phyloP scores from a whole-genome alignment of 805 yeast genomes.

The Danielozyma ontarioensis region DNA sequence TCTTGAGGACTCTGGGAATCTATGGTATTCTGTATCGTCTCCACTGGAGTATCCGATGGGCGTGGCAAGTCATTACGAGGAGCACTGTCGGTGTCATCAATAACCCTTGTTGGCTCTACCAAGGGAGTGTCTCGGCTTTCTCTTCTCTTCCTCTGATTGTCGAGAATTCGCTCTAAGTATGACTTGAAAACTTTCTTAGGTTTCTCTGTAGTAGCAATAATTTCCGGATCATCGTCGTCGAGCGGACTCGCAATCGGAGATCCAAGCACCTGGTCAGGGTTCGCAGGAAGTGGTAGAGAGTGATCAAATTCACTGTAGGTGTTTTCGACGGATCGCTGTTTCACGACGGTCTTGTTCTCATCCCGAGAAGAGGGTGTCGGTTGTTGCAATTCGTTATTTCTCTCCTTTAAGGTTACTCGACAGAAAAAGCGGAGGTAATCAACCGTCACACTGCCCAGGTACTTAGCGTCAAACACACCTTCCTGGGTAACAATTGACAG shows the following conservation, averaged over 20 bases:
- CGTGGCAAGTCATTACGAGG: no score
- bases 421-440: conserved; percentile 34
- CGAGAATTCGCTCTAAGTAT: conserved; percentile 28
- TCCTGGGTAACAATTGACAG: conserved; percentile 8
- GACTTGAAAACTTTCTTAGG: conserved; percentile 13
- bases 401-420: conserved; percentile 18
- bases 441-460: conserved; percentile 32
- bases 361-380: not conserved
- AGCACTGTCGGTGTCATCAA: no score
- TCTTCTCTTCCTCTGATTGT: conserved; percentile 11
- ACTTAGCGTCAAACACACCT: conserved; percentile 21
- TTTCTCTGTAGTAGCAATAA: not conserved
- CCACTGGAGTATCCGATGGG: no score
- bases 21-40: no score
- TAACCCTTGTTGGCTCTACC: no score
- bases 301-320: conserved; percentile 16
- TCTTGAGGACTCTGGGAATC: no score
- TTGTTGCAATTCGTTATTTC: conserved; percentile 6
- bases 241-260: conserved; percentile 6
- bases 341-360: conserved; percentile 3
- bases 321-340: conserved; percentile 6
- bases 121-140: no score
- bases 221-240: not conserved
- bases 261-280: conserved; percentile 6
- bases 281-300: conserved; percentile 25